phyloP scores from a whole-genome alignment of 805 yeast species.

The Hyphopichia homilentoma region DNA sequence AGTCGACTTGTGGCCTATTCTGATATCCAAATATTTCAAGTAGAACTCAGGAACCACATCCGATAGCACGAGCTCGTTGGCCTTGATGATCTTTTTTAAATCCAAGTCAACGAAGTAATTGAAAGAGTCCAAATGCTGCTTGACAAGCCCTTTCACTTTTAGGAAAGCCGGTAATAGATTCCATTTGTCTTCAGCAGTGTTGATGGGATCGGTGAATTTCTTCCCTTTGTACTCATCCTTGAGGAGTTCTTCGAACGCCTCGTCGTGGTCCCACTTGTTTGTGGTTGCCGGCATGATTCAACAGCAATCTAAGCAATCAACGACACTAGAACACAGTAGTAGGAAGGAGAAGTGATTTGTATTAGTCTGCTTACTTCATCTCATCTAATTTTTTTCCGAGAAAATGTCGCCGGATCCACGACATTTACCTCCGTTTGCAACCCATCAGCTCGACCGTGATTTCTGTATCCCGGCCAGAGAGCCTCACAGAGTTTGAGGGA shows the following conservation, averaged over 20 bases:
- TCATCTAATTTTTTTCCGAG: too few relatives aligned
- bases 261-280: slow-evolving; percentile 37
- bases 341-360: too few relatives aligned
- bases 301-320: too few relatives aligned
- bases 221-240: slow-evolving; percentile 86
- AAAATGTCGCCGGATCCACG: too few relatives aligned
- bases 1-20: slow-evolving; percentile 81
- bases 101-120: slow-evolving; percentile 94
- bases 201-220: slow-evolving; percentile 77
- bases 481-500: too few relatives aligned
- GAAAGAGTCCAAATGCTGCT: slow-evolving; percentile 97
- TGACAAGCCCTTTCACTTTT: slow-evolving; percentile 92
- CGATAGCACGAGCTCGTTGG: slow-evolving; percentile 82
- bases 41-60: slow-evolving; percentile 98
- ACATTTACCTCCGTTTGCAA: too few relatives aligned
- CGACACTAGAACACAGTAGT: too few relatives aligned
- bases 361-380: too few relatives aligned
- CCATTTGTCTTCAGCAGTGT: slow-evolving; percentile 96
- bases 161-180: slow-evolving; percentile 91
- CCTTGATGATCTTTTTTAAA: slow-evolving; percentile 84
- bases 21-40: slow-evolving; percentile 84
- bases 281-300: too few relatives aligned
- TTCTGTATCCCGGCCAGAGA: too few relatives aligned
- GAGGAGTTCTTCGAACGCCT: slow-evolving; percentile 70
- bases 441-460: too few relatives aligned